Evolutionary conservation across 2,329 filamentous ascomycete species (phyloP), one percentile per base, ranked within the genome.

Genomic region (Diaporthe longicolla): DNA sequence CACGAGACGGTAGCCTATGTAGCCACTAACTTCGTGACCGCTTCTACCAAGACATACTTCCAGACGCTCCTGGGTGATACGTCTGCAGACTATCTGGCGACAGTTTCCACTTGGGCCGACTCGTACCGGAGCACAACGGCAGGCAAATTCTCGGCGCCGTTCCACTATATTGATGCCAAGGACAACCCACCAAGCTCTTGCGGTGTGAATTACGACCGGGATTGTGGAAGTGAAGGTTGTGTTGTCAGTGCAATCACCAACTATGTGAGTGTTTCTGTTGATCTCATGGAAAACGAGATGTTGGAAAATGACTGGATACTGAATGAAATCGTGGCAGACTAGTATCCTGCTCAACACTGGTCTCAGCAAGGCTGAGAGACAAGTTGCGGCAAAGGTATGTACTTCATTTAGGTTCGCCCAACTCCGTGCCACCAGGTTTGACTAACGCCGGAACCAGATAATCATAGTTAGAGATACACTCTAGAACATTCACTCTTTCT

Each of bases 1-100:
- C 88, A 90, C 78, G 85, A 86, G 75, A 87, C 88, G 0, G 83
- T 89, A n/a, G 88, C 88, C 26, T 88, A 88, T 78, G 79, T 90
- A 57, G 88, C 88, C 1, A 83, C 83, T 68, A 83, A 87, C 79
- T 88, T 87, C 77, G 83, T 89, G 11, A 75, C 82, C 19, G 70
- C 83, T 0, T 80, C 81, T 15, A 87, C 87, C 0, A 79, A 82
- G 68, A 75, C 79, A 13, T 85, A 84, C 79, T 83, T 88, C 77
- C 82, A 87, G 77, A 72, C 69, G 4, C 79, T 88, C 58, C 83
- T 90, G 10, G 81, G 80, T 54, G 85, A 88, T 76, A 79, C 81
- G 0, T 85, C 85, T 7, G 80, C 80, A 52, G 82, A 85, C 43
- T 88, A 88, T 75, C 81, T 90, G 10, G 87, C 87, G 54, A 81